Conservation (phyloP, 2,329 filamentous ascomycete species). For the Penicillium nordicum region DNA sequence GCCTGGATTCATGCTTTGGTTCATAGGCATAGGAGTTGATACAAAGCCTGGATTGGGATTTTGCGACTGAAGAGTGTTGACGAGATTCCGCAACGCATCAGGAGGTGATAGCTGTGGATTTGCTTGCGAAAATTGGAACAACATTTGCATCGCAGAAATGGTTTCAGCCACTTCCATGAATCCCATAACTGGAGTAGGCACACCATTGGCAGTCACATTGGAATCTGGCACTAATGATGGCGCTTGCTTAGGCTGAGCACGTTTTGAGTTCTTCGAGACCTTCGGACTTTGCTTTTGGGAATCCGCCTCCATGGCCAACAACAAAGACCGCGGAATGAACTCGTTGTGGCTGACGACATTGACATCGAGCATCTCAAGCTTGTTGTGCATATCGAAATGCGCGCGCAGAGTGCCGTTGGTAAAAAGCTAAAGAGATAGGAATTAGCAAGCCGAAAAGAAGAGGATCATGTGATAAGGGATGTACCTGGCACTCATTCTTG, state of each 20-base stretch:
- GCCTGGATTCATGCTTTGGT: background rate
- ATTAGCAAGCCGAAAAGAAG: background rate
- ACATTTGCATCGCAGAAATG: constrained; percentile 60
- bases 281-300: constrained; percentile 59
- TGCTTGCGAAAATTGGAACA: constrained; percentile 57
- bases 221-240: constrained; percentile 44
- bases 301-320: constrained; percentile 50
- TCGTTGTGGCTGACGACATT: constrained; percentile 73
- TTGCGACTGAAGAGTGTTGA: constrained; percentile 44
- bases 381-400: constrained; percentile 73
- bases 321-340: constrained; percentile 67
- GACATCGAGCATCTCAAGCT: constrained; percentile 83
- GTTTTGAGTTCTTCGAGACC: constrained; percentile 55
- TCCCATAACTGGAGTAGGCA: constrained; percentile 55
- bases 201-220: constrained; percentile 50
- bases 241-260: constrained; percentile 48
- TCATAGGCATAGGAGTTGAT: constrained; percentile 27
- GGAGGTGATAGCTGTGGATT: constrained; percentile 52
- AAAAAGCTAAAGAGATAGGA: constrained; percentile 56
- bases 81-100: constrained; percentile 55
- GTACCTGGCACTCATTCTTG: constrained; percentile 74
- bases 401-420: constrained; percentile 73
- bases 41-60: constrained; percentile 30
- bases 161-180: constrained; percentile 66
- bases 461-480: constrained; percentile 30